Evolutionary conservation across 176 grass and related monocot genomes (phyloP).

Genomic region (Paspalum notatum): DNA sequence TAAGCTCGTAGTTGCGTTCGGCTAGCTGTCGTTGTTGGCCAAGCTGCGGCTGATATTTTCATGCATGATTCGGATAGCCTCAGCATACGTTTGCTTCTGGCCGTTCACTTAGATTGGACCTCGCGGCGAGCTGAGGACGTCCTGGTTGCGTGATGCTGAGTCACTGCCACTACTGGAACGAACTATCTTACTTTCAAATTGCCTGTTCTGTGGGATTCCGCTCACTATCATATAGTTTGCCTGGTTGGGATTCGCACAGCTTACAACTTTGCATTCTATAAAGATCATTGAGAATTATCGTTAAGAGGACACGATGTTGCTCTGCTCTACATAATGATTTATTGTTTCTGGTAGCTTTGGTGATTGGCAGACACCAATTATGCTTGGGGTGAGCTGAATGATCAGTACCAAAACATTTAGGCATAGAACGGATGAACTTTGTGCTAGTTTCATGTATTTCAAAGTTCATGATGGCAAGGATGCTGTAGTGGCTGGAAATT

Average conservation of each 20-base stretch:
- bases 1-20: constrained; percentile 23
- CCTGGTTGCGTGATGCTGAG: not conserved
- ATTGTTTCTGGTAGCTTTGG: constrained; percentile 10
- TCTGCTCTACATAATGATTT: not conserved
- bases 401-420: constrained; percentile 9
- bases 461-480: not conserved
- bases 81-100: not conserved
- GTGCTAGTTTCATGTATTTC: constrained; percentile 20
- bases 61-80: not conserved
- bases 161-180: not conserved
- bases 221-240: not conserved
- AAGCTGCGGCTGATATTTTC: not conserved
- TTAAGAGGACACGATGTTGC: not conserved
- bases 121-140: not conserved
- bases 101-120: constrained; percentile 14
- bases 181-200: constrained; percentile 20
- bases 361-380: not conserved
- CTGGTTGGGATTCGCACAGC: not conserved
- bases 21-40: constrained; percentile 11
- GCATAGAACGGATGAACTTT: constrained; percentile 4
- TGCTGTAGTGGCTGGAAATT: not conserved
- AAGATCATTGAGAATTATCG: not conserved
- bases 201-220: not conserved
- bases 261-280: not conserved
- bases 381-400: not conserved